Conservation (phyloP, 352 stramenopile species). For the Globisporangium orthogonon region DNA sequence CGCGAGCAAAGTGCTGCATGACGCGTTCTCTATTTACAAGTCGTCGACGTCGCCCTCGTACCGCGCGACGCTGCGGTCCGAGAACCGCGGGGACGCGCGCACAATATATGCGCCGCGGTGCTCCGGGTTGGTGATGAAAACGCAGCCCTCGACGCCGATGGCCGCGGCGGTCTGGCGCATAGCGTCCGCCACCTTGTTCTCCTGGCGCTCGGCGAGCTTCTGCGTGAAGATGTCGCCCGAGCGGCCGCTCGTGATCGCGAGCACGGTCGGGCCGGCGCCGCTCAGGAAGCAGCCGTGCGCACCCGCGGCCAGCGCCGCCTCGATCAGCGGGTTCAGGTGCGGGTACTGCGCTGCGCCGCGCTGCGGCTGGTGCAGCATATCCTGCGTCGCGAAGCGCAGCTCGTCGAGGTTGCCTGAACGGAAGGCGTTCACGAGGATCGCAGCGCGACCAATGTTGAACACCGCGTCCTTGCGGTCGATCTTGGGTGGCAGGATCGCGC, state of each 20-base stretch:
- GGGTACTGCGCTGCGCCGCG: slow-evolving; percentile 93
- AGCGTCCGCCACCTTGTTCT: slow-evolving; percentile 92
- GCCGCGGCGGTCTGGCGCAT: slow-evolving; percentile 93
- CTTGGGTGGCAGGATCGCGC: slow-evolving; percentile 90
- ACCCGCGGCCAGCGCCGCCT: slow-evolving; percentile 93
- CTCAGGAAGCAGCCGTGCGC: slow-evolving; percentile 95
- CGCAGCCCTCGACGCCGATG: slow-evolving; percentile 90
- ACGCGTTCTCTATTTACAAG: slow-evolving; percentile 26
- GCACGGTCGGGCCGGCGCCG: slow-evolving; percentile 95
- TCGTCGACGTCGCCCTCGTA: slow-evolving; percentile 84
- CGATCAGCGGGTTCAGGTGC: slow-evolving; percentile 96
- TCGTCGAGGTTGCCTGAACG: slow-evolving; percentile 96
- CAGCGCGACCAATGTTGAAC: slow-evolving; percentile 96
- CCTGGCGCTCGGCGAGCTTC: slow-evolving; percentile 77
- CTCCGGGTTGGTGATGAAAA: slow-evolving; percentile 96
- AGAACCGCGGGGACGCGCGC: slow-evolving; percentile 91
- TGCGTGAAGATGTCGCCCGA: slow-evolving; percentile 99
- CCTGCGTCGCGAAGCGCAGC: slow-evolving; percentile 92
- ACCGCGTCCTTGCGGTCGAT: slow-evolving; percentile 91
- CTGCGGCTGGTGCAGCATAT: slow-evolving; percentile 95
- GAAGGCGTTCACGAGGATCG: slow-evolving; percentile 97
- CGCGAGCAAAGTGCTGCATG: background rate
- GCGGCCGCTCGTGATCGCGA: slow-evolving; percentile 96
- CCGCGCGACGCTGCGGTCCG: slow-evolving; percentile 65
- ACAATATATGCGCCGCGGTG: slow-evolving; percentile 95